A percentile compares a stretch with the other conserved stretches of the same genome.
Evolutionary conservation across 2,329 filamentous ascomycete species (phyloP).

Genomic region (Fusarium sulawesiense): DNA sequence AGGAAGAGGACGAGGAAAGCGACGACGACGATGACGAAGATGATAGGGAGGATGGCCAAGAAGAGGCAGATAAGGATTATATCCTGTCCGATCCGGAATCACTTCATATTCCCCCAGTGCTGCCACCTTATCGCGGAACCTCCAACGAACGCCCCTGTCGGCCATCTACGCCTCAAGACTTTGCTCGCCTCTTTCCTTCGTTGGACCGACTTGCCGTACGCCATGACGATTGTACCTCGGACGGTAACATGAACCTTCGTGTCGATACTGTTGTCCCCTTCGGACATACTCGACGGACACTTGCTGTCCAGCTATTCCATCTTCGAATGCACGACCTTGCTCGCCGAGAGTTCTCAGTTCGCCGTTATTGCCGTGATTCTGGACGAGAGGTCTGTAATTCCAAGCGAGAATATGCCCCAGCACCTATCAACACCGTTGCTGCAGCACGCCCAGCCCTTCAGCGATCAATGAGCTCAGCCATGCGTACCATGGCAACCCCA

Average conservation of each 20-base stretch:
- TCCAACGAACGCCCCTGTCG: slow-evolving; percentile 72
- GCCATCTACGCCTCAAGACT: slow-evolving; percentile 83
- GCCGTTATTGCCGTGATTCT: slow-evolving; percentile 91
- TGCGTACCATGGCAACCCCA: slow-evolving; percentile 57
- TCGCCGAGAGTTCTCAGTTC: slow-evolving; percentile 87
- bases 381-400: slow-evolving; percentile 93
- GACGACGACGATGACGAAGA: slow-evolving; percentile 51
- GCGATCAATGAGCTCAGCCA: slow-evolving; percentile 59
- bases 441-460: slow-evolving; percentile 59
- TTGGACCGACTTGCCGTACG: slow-evolving; percentile 82
- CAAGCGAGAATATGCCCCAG: slow-evolving; percentile 69
- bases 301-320: slow-evolving; percentile 85
- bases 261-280: slow-evolving; percentile 79
- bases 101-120: slow-evolving; percentile 57
- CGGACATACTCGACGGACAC: slow-evolving; percentile 69
- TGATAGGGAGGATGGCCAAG: slow-evolving; percentile 46
- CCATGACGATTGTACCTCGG: slow-evolving; percentile 88
- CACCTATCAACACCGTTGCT: slow-evolving; percentile 32
- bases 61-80: slow-evolving; percentile 44
- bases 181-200: slow-evolving; percentile 88
- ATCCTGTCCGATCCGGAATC: slow-evolving; percentile 45
- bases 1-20: slow-evolving; percentile 35
- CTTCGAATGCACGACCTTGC: slow-evolving; percentile 93
- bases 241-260: slow-evolving; percentile 97
- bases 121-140: slow-evolving; percentile 71